Evolutionary conservation across 192 early-diverging fungal genomes (phyloP), one percentile per base, ranked within the genome.

Genomic region (Phlyctochytrium bullatum): DNA sequence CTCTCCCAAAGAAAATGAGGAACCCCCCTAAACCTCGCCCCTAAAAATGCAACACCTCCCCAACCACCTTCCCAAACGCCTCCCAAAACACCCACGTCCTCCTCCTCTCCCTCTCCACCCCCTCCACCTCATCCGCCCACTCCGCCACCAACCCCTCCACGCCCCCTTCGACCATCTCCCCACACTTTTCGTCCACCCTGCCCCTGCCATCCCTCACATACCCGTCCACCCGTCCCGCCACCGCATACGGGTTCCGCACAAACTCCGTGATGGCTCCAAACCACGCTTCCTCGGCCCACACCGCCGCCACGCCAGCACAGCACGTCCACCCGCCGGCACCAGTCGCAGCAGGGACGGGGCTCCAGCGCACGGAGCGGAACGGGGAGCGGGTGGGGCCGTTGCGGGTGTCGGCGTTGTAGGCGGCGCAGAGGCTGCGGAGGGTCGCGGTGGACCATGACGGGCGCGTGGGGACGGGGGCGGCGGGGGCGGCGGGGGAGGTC

Each of bases 221-320:
- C 33, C 1, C 34, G 23, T 16, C 14, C 17, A 76, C 58, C 27
- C 74, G 63, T 3, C 34, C 50, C 28, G 24, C 36, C 24, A 72
- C 61, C 16, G 24, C 53, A 68, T 64, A 68, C 59, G 75, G 75
- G 54, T 76, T 70, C 36, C 71, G 28, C 25, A 53, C 61, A 36
- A 76, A 76, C 29, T 54, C 50, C 36, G 75, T 71, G 1, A 68
- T 52, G 2, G 16, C 16, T 14, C 52, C 24, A 65, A 76, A 76
- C 33, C 28, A 28, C 27, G 12, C n/a, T 47, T 73, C 68, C 62
- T 36, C 40, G 23, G 31, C 12, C 60, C 68, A 64, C 40, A 65
- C 3, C 29, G 56, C 51, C 61, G 52, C 6, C 0, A 36, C 24
- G 24, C 53, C 62, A n/a, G 57, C 28, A 23, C 36, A 65, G 14